A percentile compares a stretch with the other conserved stretches of the same genome.
Conservation (phyloP, 176 grass and related monocot genomes). For the Bolboschoenus planiculmis region DNA sequence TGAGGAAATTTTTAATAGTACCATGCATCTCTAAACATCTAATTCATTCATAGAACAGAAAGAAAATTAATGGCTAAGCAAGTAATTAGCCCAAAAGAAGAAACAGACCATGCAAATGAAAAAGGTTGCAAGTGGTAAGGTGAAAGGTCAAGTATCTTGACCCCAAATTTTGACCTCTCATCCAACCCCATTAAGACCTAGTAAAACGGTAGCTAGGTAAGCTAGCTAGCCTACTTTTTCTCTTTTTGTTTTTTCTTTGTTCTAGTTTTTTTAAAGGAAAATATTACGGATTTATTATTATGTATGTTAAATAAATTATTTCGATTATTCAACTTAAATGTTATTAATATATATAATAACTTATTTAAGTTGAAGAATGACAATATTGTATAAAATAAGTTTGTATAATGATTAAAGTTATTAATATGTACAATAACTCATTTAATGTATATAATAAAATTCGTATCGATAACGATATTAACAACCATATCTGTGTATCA, state of each 20-base stretch:
- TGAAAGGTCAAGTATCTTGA: neutral
- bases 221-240: neutral
- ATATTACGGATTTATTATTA: too few relatives aligned
- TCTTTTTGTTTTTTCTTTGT: neutral
- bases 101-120: constrained; percentile 1
- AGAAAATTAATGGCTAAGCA: neutral
- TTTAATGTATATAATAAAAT: too few relatives aligned
- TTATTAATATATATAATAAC: too few relatives aligned
- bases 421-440: too few relatives aligned
- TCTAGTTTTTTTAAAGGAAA: neutral
- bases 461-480: too few relatives aligned
- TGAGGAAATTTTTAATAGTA: neutral
- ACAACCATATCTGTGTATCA: too few relatives aligned
- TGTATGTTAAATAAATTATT: too few relatives aligned
- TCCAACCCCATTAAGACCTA: constrained; percentile 21
- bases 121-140: neutral
- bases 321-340: too few relatives aligned
- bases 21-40: neutral
- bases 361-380: too few relatives aligned
- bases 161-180: constrained; percentile 3
- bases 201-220: neutral
- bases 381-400: too few relatives aligned
- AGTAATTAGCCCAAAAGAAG: neutral
- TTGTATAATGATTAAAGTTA: too few relatives aligned
- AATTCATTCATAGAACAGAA: neutral